Base-by-base conservation (phyloP, 768 basidiomycete species). In the Serendipita indica region DNA sequence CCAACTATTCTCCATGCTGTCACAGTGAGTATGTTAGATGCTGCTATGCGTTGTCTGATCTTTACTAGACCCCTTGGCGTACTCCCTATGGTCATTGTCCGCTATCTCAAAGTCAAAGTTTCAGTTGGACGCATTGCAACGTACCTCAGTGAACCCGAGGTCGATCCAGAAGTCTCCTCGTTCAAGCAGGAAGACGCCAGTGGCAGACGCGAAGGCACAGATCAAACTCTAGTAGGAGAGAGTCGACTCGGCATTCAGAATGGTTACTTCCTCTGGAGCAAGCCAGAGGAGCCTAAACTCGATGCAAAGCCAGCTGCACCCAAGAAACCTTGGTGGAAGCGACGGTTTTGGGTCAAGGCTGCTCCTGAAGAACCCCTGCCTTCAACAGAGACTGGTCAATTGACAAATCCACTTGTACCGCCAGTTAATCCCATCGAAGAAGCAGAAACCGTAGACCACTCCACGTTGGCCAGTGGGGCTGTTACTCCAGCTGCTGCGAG, bases 1-100 rank as follows among this genome's bases (percentile, higher is more conserved):
- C 6, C 49, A 89, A 0, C 69, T 94, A 39, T 94, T 94, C 69
- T 75, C 75, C 45, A 91, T 96, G 91, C 75, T 96, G 18, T 30
- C 60, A 25, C 7, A 27, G 49, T 54, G 43, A 25, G 33, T 43
- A 12, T 41, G 57, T 52, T 6, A 61, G 60, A 32, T 2, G 33
- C 39, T 57, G 52, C 30, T 59, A 33, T n/a, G 39, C 20, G 7
- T 46, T 10, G 10, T 52, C 22, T 39, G n/a, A 12, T 16, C 39
- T 57, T 22, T 14, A 14, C 35, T 57, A 57, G 32, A 5, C 37
- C 37, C 18, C 27, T n/a, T 20, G 45, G 58, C 34, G 37, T 18
- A 3, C 22, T 57, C 4, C 57, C 57, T n/a, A 35, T 57, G 57
- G 57, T 22, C 14, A n/a, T 34, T 18, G 57, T 57, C 43, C 39